phyloP scores from a whole-genome alignment of 2,329 filamentous ascomycete genomes.

The Beauveria sp. region DNA sequence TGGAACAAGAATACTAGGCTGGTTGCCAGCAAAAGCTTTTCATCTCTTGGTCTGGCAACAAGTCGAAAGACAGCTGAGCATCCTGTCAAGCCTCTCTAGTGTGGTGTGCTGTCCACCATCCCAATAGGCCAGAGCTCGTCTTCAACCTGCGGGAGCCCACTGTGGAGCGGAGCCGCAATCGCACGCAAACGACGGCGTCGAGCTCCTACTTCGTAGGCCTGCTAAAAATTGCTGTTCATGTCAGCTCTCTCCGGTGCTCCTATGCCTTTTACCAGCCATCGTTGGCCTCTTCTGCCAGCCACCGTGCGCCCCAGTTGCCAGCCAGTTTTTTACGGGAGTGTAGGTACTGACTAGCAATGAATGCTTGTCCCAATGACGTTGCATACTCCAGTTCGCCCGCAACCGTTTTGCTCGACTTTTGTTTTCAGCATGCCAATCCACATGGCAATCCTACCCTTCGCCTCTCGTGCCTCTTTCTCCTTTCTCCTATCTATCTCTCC shows the following conservation, averaged over 20 bases:
- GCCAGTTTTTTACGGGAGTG: no score
- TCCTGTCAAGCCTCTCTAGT: neutral
- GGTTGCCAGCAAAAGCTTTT: neutral
- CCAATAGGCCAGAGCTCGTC: neutral
- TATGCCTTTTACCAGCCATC: no score
- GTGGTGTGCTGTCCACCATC: neutral
- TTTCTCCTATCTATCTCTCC: neutral
- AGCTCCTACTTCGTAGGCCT: no score
- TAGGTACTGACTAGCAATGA: no score
- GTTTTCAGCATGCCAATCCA: neutral
- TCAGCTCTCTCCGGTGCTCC: no score
- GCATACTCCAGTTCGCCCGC: neutral
- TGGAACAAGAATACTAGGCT: no score
- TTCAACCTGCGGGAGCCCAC: neutral
- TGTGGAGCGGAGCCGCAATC: conserved; percentile 5
- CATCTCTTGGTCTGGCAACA: no score
- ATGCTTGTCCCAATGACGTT: conserved; percentile 2
- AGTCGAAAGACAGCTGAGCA: neutral
- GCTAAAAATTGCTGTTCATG: no score
- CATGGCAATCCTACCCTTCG: neutral
- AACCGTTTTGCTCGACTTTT: neutral
- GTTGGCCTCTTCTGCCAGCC: no score
- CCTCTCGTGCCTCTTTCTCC: neutral
- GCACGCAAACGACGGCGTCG: neutral
- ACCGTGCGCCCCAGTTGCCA: no score